Conservation (phyloP, 2,329 filamentous ascomycete genomes). For the Cladosporium phlei region DNA sequence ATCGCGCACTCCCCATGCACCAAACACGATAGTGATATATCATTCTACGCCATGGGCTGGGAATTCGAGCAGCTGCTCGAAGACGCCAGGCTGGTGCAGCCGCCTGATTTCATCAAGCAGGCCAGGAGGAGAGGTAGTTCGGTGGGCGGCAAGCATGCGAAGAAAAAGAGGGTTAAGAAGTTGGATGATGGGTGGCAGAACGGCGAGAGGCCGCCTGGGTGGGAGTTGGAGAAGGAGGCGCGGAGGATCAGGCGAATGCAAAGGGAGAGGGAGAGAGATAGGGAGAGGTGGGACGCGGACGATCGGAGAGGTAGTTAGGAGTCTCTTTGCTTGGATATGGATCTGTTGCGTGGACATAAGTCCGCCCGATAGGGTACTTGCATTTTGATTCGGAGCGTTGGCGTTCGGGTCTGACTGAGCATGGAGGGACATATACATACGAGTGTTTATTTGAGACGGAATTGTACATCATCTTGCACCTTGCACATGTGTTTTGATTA, state of each 20-base stretch:
- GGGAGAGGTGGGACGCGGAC: neutral
- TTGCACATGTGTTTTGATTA: no score
- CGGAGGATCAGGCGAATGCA: conserved; percentile 18
- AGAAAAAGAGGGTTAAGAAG: conserved; percentile 19
- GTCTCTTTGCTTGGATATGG: neutral
- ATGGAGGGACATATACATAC: neutral
- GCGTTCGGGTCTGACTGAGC: neutral
- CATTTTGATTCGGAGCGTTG: neutral
- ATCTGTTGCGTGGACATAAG: neutral
- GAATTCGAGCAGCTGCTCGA: conserved; percentile 31
- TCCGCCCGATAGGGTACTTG: neutral
- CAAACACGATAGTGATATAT: conserved; percentile 46
- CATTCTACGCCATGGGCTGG: conserved; percentile 32
- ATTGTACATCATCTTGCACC: no score
- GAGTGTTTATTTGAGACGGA: neutral
- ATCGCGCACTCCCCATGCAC: conserved; percentile 69
- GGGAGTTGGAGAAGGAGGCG: conserved; percentile 28
- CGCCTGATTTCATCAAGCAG: conserved; percentile 11
- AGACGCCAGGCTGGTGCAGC: conserved; percentile 27
- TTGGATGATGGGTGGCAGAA: conserved; percentile 31
- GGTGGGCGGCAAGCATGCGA: neutral
- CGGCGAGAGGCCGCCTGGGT: conserved; percentile 31
- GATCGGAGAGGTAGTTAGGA: neutral
- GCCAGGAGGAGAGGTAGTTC: conserved; percentile 4
- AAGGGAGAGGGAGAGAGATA: conserved; percentile 2